A percentile compares a stretch with the other conserved stretches of the same genome.
Evolutionary conservation across 164 flowering plant genomes (phyloP).

Genomic region (Magnolia officinalis): DNA sequence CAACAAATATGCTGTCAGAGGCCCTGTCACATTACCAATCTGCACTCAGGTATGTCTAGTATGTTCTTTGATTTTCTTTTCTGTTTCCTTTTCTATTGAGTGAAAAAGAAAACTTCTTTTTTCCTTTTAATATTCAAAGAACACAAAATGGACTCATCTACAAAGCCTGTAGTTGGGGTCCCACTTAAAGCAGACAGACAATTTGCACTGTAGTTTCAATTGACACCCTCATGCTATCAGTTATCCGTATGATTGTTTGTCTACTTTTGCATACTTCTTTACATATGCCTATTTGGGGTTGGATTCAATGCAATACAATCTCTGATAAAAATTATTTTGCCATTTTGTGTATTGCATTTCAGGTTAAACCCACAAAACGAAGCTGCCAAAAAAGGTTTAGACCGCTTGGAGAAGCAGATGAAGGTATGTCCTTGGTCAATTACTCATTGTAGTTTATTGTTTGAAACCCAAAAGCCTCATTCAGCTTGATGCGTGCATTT

Average conservation of each 20-base stretch:
- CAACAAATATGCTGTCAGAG: constrained; percentile 83
- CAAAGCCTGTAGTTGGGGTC: neutral
- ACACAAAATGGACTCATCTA: no score
- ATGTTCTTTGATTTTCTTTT: neutral
- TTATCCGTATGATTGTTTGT: neutral
- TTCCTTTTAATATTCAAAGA: no score
- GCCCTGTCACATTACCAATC: constrained; percentile 89
- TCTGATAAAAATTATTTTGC: neutral
- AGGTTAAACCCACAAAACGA: constrained; percentile 88
- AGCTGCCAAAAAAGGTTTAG: constrained; percentile 86
- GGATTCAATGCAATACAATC: neutral
- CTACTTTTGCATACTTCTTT: neutral
- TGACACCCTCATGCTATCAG: neutral
- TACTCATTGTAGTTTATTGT: neutral
- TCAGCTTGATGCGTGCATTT: no score
- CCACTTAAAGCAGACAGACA: neutral
- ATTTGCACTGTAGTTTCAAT: neutral
- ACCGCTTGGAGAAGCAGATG: constrained; percentile 91
- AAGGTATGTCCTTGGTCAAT: constrained; percentile 51
- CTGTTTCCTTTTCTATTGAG: neutral
- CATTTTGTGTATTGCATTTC: constrained; percentile 13
- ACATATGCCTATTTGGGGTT: neutral
- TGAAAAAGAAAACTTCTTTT: no score
- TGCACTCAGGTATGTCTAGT: constrained; percentile 61
- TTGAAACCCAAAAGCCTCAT: neutral